phyloP scores from a whole-genome alignment of 2,329 filamentous ascomycete species.

The Aspergillus amoenus region DNA sequence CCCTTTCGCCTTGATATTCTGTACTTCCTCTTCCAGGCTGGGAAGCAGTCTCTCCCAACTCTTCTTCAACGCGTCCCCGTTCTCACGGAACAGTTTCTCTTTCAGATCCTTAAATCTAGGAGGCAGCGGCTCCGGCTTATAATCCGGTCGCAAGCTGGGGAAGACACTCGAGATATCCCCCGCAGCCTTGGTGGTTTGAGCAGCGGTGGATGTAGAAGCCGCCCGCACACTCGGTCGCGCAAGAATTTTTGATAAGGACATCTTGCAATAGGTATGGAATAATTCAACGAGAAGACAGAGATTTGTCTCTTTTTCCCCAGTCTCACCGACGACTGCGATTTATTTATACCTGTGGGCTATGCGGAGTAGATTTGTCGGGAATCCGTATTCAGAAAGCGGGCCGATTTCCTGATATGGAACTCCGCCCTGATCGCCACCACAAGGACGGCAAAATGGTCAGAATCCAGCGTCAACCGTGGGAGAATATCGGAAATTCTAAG shows the following conservation, averaged over 20 bases:
- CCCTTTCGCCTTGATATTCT: conserved; percentile 41
- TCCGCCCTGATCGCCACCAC: neutral
- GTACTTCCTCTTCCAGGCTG: conserved; percentile 41
- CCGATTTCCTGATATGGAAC: conserved; percentile 10
- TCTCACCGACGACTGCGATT: neutral
- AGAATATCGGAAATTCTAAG: no score
- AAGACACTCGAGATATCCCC: conserved; percentile 52
- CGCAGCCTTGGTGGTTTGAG: conserved; percentile 42
- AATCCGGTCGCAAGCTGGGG: conserved; percentile 45
- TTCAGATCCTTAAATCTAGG: conserved; percentile 45
- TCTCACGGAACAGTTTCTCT: conserved; percentile 35
- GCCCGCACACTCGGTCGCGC: conserved; percentile 28
- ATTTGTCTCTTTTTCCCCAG: neutral
- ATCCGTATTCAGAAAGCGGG: conserved; percentile 11
- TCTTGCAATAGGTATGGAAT: conserved; percentile 11
- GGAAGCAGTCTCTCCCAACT: conserved; percentile 46
- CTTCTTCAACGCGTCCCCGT: conserved; percentile 38
- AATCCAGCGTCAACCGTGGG: no score
- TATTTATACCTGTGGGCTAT: conserved; percentile 19
- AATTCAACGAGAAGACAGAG: neutral
- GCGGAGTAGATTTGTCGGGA: conserved; percentile 12
- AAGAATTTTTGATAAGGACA: conserved; percentile 31
- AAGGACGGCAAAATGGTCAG: no score
- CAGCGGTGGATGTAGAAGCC: conserved; percentile 31
- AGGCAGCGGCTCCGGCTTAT: conserved; percentile 42